Conservation (phyloP, 148 eudicot species). For the Rhododendron vialii region DNA sequence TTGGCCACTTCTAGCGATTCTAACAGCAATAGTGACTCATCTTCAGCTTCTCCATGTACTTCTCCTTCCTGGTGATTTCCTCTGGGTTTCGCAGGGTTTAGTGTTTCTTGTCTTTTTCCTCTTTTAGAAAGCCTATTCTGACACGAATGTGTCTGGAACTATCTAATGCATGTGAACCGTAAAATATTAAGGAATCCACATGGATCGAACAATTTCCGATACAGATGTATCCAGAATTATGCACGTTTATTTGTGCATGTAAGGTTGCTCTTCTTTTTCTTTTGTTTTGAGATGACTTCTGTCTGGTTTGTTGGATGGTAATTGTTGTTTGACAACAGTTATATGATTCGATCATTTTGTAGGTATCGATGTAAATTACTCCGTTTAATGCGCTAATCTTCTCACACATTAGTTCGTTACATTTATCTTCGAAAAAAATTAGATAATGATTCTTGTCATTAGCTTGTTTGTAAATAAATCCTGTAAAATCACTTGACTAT, state of each 20-base stretch:
- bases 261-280: neutral
- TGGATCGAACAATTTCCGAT: neutral
- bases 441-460: neutral
- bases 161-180: neutral
- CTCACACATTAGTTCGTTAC: neutral
- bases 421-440: neutral
- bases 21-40: slow-evolving; percentile 36
- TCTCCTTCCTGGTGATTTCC: slow-evolving; percentile 64
- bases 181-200: neutral
- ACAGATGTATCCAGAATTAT: neutral
- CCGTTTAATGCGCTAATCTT: neutral
- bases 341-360: neutral
- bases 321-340: neutral
- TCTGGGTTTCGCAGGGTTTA: neutral
- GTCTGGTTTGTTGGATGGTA: neutral
- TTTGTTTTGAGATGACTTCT: neutral
- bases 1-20: slow-evolving; percentile 44
- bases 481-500: no score
- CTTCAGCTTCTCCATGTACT: slow-evolving; percentile 56
- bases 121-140: neutral
- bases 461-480: no score
- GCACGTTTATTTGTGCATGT: neutral
- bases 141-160: neutral
- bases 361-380: neutral
- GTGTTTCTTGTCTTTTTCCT: neutral